Evolutionary conservation across 78 protist genomes (phyloP).

Genomic region (slime mould (Dictyostelium discoideum)): dicty_2.7 NC_007089.4:4324501-4325000

Average conservation of each 20-base stretch:
- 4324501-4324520: conserved; percentile 19
- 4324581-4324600: conserved; percentile 49
- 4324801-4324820: conserved; percentile 44
- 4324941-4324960: background rate
- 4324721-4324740: background rate
- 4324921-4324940: background rate
- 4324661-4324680: background rate
- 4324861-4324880: conserved; percentile 29
- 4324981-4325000: background rate
- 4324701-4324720: conserved; percentile 16
- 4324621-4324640: conserved; percentile 46
- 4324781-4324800: conserved; percentile 27
- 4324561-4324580: conserved; percentile 38
- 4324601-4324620: conserved; percentile 9
- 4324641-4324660: background rate
- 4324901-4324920: background rate
- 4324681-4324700: conserved; percentile 32
- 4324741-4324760: background rate
- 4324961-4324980: background rate
- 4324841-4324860: conserved; percentile 33
- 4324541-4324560: conserved; percentile 36
- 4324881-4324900: conserved; percentile 73
- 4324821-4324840: background rate
- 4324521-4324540: conserved; percentile 48
- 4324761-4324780: conserved; percentile 1